A percentile compares a stretch with the other conserved stretches of the same genome.
Evolutionary conservation across 768 basidiomycete genomes (phyloP).

Genomic region (Amanita fuliginea): DNA sequence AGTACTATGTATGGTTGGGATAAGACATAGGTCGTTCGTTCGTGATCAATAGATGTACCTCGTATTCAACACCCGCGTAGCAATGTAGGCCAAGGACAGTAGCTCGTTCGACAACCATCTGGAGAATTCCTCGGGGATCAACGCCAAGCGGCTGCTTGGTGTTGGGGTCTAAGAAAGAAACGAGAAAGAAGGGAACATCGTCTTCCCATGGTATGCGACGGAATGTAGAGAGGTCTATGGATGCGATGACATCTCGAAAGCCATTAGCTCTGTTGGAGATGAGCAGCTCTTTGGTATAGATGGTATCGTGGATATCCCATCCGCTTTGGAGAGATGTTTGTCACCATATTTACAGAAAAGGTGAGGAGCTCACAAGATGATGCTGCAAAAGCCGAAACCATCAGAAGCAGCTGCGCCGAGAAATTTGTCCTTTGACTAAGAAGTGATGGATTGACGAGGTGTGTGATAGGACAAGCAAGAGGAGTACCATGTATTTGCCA

Average conservation of each 20-base stretch:
- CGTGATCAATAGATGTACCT: slow-evolving; percentile 38
- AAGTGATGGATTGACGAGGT: neutral
- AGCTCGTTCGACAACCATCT: slow-evolving; percentile 41
- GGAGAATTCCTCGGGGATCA: slow-evolving; percentile 80
- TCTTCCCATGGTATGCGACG: slow-evolving; percentile 90
- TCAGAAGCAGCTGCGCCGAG: slow-evolving; percentile 65
- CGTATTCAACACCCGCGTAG: slow-evolving; percentile 87
- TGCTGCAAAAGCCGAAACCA: slow-evolving; percentile 91
- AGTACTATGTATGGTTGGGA: slow-evolving; percentile 48
- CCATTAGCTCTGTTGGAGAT: slow-evolving; percentile 92
- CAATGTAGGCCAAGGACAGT: slow-evolving; percentile 44
- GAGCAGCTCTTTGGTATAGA: slow-evolving; percentile 76
- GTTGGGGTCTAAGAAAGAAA: slow-evolving; percentile 84
- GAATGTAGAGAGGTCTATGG: slow-evolving; percentile 79
- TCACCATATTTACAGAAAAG: neutral
- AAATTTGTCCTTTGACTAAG: slow-evolving; percentile 86
- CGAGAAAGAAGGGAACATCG: slow-evolving; percentile 86
- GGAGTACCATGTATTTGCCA: slow-evolving; percentile 81
- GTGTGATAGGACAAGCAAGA: neutral
- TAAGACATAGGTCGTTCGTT: neutral
- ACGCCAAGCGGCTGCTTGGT: slow-evolving; percentile 66
- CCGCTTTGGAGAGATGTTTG: slow-evolving; percentile 32
- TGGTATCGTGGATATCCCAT: slow-evolving; percentile 87
- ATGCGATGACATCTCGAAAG: slow-evolving; percentile 80
- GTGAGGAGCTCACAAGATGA: slow-evolving; percentile 60